Percentiles rank a stretch among this genome's conserved stretches.
These are phyloP conservation scores for Pseudogymnoascus sp. DNA, from an alignment of 2,329 filamentous ascomycete genomes.

Conservation along the genomic window DNA sequence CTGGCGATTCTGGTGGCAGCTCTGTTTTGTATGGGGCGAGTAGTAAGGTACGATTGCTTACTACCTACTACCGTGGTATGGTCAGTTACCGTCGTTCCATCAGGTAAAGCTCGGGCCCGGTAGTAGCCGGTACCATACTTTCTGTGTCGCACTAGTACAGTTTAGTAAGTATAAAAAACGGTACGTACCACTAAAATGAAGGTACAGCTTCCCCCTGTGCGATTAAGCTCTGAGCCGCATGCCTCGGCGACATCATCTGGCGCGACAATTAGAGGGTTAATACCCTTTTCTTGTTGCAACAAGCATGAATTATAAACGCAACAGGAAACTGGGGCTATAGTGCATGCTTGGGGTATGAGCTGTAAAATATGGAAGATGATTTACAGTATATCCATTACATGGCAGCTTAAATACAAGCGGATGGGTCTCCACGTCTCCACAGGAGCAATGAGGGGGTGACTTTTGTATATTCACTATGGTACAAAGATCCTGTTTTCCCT, in stretches of 20 bases:
- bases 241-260: neutral
- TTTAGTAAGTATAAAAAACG: neutral
- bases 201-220: neutral
- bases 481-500: neutral
- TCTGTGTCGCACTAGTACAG: neutral
- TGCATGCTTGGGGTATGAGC: neutral
- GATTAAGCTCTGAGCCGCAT: neutral
- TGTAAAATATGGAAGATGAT: neutral
- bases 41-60: neutral
- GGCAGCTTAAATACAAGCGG: neutral
- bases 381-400: neutral
- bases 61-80: neutral
- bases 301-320: neutral
- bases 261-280: neutral
- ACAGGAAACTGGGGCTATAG: neutral
- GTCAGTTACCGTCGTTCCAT: neutral
- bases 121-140: constrained; percentile 3
- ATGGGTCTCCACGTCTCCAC: neutral
- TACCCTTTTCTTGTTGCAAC: neutral
- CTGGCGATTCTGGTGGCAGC: constrained; percentile 1
- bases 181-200: neutral
- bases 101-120: neutral
- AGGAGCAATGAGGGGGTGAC: neutral
- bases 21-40: neutral
- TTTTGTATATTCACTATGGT: constrained; percentile 8